Evolutionary conservation across 169 alveolate genomes (phyloP), one percentile per base, ranked within the genome.

Genomic region (Eimeria acervulina): DNA sequence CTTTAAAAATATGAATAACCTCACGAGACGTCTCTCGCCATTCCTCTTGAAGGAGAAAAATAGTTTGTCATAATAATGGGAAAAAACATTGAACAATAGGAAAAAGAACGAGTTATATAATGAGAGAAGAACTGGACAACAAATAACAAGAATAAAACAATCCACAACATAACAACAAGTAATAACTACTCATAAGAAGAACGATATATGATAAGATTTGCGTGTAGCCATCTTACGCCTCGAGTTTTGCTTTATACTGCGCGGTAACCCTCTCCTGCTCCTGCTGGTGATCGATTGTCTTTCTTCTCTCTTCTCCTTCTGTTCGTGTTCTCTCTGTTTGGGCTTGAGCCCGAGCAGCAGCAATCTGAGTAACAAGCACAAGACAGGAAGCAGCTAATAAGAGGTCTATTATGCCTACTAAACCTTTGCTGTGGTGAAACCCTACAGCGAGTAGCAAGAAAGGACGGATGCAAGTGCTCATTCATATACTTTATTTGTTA

Each of bases 241-340:
- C 99, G 55, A 99, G 97, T 88, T 97, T 97, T 42, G 99, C 99
- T 96, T 98, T 98, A 96, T 99, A 99, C 90, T 98, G 99, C 23
- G 99, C 99, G 0, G 99, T 99, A 31, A 98, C 96, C 72, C 99
- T 96, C 89, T 99, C 99, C 95, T 98, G 99, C 92, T 98, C 99
- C 95, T 98, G 99, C 84, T 99, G 99, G 74, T 98, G 99, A 31
- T 98, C 97, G 55, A 98, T 96, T 0, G 99, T 97, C 97, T 98
- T 98, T 74, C 99, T 94, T 95, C 98, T 95, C 96, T 98, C 99
- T 90, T 99, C 99, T 55, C 98, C 98, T 88, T 98, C 99, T 7
- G 98, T 96, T 40, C 97, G 87, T 12, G 98, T 96, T 87, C 97
- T 97, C 88, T 97, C 97, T 85, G 85, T 96, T 96, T 96, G 97